Evolutionary conservation across 805 yeast species (phyloP).

Genomic region (Sugiyamaella chiloensis): DNA sequence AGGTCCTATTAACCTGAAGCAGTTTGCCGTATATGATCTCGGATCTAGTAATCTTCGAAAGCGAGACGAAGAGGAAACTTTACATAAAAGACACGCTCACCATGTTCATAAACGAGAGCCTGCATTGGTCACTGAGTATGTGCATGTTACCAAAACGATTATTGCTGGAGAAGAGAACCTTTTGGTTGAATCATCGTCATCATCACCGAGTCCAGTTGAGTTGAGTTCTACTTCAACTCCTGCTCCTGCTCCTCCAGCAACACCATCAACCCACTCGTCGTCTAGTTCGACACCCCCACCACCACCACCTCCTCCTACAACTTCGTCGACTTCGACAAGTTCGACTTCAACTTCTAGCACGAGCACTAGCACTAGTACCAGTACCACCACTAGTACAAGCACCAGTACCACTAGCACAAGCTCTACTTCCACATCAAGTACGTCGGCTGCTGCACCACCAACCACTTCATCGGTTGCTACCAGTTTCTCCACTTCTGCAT

Average conservation of each 20-base stretch:
- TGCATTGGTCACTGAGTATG: slow-evolving; percentile 63
- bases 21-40: slow-evolving; percentile 83
- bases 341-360: slow-evolving; percentile 1
- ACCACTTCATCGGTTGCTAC: slow-evolving; percentile 20
- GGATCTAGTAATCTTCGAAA: slow-evolving; percentile 50
- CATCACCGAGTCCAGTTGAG: slow-evolving; percentile 20
- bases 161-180: slow-evolving; percentile 18
- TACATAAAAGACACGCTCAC: slow-evolving; percentile 38
- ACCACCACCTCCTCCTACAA: slow-evolving; percentile 31
- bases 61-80: slow-evolving; percentile 44
- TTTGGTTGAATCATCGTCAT: slow-evolving; percentile 6
- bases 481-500: slow-evolving; percentile 32
- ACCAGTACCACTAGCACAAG: slow-evolving; percentile 1
- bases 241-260: slow-evolving; percentile 26
- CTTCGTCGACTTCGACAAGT: slow-evolving; percentile 19
- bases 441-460: slow-evolving; percentile 24
- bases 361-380: neutral
- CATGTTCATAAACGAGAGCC: slow-evolving; percentile 55
- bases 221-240: slow-evolving; percentile 30
- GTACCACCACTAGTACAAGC: neutral
- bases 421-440: slow-evolving; percentile 19
- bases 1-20: slow-evolving; percentile 77
- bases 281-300: slow-evolving; percentile 28
- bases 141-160: slow-evolving; percentile 50
- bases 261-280: slow-evolving; percentile 8